Evolutionary conservation across 2,329 filamentous ascomycete species (phyloP), one percentile per base, ranked within the genome.

Genomic region (Ophiostoma montium): DNA sequence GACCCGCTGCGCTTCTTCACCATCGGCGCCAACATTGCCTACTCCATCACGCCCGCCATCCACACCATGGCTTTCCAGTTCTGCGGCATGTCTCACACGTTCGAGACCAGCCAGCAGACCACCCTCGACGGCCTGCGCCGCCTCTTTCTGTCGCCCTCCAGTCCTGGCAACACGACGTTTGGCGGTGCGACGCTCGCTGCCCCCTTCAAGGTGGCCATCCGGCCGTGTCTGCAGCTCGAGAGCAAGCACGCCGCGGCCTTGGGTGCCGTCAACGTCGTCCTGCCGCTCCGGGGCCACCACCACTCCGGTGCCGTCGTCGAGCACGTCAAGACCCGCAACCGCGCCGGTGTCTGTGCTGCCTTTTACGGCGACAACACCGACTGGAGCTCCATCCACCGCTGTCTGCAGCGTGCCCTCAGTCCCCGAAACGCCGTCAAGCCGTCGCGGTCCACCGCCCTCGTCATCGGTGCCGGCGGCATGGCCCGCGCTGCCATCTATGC

Each of bases 401-500:
- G 82, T 57, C 71, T 86, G 43, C 73, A 78, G 23, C 71, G 80
- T 30, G 80, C 80, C n/a, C 70, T 86, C 12, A 84, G 81, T 33
- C 82, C 82, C 5, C 74, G 80, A 3, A 80, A 80, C 56, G 71
- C 70, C 5, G 70, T 80, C 0, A 74, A 75, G 16, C 70, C 72
- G 0, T 67, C 66, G 19, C 65, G 65, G 27, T 74, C 74, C 3
- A 75, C 70, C 0, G 76, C 66, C 0, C 66, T 81, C 10, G 73
- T 81, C 13, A 70, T 81, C 46, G 77, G 77, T 15, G 77, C 77
- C 5, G 77, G 77, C 33, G 83, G 83, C 21, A 86, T 86, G 81
- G 83, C 82, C 6, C 72, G 84, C 52, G 80, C 83, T 3, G 81
- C 82, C 16, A 75, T 86, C 27, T 87, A 87, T 57, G 81, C 83